Conservation (phyloP, 257 asterid species). For the Solanum stenotomum region DNA sequence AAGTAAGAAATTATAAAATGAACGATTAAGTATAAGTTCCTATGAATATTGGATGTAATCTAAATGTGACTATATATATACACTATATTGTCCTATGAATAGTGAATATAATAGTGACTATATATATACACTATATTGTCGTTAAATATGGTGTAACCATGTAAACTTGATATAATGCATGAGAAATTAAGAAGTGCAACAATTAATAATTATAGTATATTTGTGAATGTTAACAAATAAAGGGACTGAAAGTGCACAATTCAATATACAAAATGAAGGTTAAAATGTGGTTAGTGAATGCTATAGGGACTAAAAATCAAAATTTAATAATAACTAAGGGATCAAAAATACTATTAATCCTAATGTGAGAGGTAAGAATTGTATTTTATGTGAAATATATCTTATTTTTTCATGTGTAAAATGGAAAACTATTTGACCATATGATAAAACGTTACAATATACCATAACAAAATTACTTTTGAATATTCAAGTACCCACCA, state of each 20-base stretch:
- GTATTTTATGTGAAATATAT: background rate
- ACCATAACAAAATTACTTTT: background rate
- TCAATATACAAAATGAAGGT: background rate
- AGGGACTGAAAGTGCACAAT: background rate
- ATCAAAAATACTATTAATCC: background rate
- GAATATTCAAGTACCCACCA: background rate
- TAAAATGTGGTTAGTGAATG: background rate
- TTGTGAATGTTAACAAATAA: background rate
- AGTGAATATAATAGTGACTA: no score
- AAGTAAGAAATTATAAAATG: no score
- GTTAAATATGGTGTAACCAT: background rate
- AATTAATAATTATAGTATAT: background rate
- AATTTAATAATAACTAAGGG: background rate
- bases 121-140: background rate
- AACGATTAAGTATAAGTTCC: no score
- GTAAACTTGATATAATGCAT: background rate
- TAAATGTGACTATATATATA: background rate
- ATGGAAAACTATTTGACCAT: background rate
- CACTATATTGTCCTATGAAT: background rate
- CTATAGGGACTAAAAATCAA: background rate
- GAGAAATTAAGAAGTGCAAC: background rate
- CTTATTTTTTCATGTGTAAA: background rate
- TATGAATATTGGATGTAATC: no score
- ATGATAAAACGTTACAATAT: background rate
- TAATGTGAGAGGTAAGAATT: background rate